Conservation (phyloP, 305 asterid species). For the Solanum aculeatissimum region DNA sequence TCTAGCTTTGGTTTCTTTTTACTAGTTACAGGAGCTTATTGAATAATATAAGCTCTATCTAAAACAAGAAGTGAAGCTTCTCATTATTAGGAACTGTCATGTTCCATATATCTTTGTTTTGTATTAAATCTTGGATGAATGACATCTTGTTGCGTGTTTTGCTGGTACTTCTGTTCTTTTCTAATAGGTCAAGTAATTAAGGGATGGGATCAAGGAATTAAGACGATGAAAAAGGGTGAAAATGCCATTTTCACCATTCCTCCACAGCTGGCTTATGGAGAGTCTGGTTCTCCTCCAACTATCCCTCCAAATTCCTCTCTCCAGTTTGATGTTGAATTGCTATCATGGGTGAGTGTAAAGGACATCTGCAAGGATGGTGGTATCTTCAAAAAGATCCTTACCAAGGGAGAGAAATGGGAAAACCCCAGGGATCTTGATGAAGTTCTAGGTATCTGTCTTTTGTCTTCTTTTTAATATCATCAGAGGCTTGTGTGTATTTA, state of each 20-base stretch:
- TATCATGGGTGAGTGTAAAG: slow-evolving; percentile 89
- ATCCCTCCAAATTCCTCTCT: slow-evolving; percentile 89
- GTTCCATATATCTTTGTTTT: not conserved
- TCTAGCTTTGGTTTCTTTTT: not conserved
- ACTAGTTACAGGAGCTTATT: not conserved
- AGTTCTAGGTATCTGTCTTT: slow-evolving; percentile 42
- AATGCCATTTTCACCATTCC: slow-evolving; percentile 84
- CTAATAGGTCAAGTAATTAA: slow-evolving; percentile 79
- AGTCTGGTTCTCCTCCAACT: slow-evolving; percentile 87
- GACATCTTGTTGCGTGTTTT: not conserved
- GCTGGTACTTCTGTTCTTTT: not conserved
- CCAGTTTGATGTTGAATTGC: slow-evolving; percentile 78
- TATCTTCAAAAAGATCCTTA: slow-evolving; percentile 64
- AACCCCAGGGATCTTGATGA: slow-evolving; percentile 86
- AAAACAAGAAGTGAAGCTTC: not conserved
- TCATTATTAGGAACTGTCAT: not conserved
- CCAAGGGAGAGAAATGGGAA: slow-evolving; percentile 83
- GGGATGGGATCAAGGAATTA: slow-evolving; percentile 90
- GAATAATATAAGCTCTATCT: not conserved
- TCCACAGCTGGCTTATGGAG: slow-evolving; percentile 75
- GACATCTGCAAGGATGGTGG: slow-evolving; percentile 98
- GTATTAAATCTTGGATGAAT: not conserved
- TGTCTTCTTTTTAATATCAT: not conserved
- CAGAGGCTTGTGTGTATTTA: not conserved
- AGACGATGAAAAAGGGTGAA: slow-evolving; percentile 93